Evolutionary conservation across 2,329 filamentous ascomycete genomes (phyloP).

Genomic region (Colletotrichum lini): DNA sequence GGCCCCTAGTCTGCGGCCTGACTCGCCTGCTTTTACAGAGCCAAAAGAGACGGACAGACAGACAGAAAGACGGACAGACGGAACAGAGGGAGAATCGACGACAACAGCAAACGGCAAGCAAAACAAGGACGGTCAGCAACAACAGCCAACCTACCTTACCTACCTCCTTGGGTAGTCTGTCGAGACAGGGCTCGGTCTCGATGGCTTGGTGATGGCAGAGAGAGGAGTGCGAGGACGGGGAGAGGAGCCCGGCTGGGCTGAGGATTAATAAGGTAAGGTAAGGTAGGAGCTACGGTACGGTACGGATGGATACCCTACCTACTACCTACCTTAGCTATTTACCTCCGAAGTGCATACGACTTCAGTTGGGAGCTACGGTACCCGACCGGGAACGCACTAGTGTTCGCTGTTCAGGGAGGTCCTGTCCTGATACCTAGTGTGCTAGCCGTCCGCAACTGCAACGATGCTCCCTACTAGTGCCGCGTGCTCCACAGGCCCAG

Average conservation of each 20-base stretch:
- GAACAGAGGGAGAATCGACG: no score
- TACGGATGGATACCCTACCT: no score
- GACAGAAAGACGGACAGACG: no score
- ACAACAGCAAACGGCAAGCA: no score
- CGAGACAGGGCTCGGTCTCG: slow-evolving; percentile 1
- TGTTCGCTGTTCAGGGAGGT: background rate
- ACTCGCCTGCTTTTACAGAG: background rate
- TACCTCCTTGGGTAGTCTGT: background rate
- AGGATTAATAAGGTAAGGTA: slow-evolving; percentile 35
- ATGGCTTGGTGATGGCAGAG: background rate
- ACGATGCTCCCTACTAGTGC: slow-evolving; percentile 30
- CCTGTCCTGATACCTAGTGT: background rate
- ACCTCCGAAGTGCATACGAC: no score
- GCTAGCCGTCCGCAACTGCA: slow-evolving; percentile 13
- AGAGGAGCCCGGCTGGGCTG: slow-evolving; percentile 2
- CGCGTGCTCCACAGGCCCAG: slow-evolving; percentile 35
- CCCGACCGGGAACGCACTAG: slow-evolving; percentile 15
- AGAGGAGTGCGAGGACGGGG: background rate
- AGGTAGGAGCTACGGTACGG: background rate
- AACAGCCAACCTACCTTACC: background rate
- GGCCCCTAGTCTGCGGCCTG: background rate
- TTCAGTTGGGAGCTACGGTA: background rate
- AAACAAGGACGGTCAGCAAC: background rate
- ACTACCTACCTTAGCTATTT: no score
- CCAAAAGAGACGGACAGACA: background rate